phyloP scores from a whole-genome alignment of 1,284 basidiomycete genomes.

The Fomitopsis palustris region DNA sequence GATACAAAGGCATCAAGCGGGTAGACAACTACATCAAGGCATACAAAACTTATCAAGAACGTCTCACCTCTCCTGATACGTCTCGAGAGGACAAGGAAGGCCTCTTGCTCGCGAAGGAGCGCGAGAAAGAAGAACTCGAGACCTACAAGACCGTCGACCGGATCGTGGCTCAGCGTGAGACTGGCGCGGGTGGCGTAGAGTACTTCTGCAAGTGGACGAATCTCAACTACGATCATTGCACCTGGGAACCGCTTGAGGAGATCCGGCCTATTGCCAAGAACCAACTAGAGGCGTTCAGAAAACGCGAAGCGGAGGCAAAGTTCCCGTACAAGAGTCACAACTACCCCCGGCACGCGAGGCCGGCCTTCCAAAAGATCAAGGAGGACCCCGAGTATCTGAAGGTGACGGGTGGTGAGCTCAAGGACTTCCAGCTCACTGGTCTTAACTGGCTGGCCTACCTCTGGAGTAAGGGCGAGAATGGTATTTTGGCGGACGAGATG shows the following conservation, averaged over 20 bases:
- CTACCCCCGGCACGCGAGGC: constrained; percentile 72
- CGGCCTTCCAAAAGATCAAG: constrained; percentile 81
- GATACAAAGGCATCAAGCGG: constrained; percentile 91
- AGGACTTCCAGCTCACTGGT: constrained; percentile 98
- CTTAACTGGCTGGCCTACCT: constrained; percentile 98
- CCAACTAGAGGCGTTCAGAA: constrained; percentile 80
- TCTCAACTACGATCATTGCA: constrained; percentile 93
- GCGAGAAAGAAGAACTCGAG: constrained; percentile 87
- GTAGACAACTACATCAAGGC: constrained; percentile 99
- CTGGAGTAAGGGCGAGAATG: constrained; percentile 94
- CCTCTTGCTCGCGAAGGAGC: constrained; percentile 86
- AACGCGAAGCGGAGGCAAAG: constrained; percentile 74
- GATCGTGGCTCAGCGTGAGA: constrained; percentile 82
- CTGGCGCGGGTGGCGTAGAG: constrained; percentile 66
- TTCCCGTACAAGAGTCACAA: constrained; percentile 85
- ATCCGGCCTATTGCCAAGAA: constrained; percentile 71
- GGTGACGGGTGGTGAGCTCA: constrained; percentile 78
- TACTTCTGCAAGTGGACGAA: constrained; percentile 99
- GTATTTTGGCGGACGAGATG: constrained; percentile 99
- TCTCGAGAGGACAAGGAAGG: constrained; percentile 89
- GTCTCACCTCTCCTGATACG: constrained; percentile 64
- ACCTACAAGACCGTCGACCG: constrained; percentile 92
- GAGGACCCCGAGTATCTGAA: constrained; percentile 90
- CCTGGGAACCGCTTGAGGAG: constrained; percentile 90
- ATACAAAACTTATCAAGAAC: constrained; percentile 71